phyloP scores from a whole-genome alignment of 495 filamentous ascomycete species.

The Xylaria grammica region DNA sequence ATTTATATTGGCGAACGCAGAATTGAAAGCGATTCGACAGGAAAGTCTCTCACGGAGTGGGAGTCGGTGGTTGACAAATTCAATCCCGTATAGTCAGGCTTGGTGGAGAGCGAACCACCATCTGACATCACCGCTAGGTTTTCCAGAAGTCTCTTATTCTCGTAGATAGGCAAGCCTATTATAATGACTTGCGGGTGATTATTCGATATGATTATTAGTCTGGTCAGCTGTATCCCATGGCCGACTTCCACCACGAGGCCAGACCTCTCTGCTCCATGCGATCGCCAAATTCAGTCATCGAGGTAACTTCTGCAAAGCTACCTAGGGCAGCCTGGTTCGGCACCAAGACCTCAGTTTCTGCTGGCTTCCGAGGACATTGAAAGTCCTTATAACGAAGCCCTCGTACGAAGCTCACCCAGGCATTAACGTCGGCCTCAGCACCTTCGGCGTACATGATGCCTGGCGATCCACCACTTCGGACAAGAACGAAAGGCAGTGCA shows the following conservation, averaged over 20 bases:
- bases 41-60: not conserved
- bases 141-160: not conserved
- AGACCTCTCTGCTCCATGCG: constrained; percentile 38
- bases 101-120: not conserved
- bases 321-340: constrained; percentile 4
- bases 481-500: constrained; percentile 60
- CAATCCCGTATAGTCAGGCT: not conserved
- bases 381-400: constrained; percentile 39
- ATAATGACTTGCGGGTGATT: not conserved
- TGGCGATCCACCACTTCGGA: constrained; percentile 69
- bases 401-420: constrained; percentile 36
- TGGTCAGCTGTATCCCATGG: constrained; percentile 30
- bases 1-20: not conserved
- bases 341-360: constrained; percentile 7
- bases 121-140: not conserved
- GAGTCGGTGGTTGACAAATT: not conserved
- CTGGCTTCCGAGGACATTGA: constrained; percentile 32
- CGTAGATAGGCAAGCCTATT: not conserved
- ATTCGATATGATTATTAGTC: not conserved
- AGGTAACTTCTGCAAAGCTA: constrained; percentile 33
- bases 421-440: constrained; percentile 39
- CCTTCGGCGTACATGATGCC: constrained; percentile 83
- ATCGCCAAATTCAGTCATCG: constrained; percentile 33
- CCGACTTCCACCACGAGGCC: constrained; percentile 33
- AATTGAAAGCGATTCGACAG: constrained; percentile 1